Evolutionary conservation across 1,284 basidiomycete species (phyloP).

Genomic region (Cystobasidium sp.): DNA sequence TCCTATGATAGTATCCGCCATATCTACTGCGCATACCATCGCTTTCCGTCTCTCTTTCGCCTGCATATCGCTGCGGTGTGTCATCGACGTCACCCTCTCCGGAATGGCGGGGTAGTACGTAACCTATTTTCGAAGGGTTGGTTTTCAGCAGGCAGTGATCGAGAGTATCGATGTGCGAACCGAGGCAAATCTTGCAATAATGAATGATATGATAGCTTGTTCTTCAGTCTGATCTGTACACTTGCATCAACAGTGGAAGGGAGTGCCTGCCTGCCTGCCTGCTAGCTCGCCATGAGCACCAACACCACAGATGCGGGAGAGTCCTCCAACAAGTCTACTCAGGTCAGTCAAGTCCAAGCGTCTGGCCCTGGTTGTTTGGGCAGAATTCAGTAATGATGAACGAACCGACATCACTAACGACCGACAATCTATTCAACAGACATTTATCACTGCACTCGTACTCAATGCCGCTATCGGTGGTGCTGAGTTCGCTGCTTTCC

Average conservation of each 20-base stretch:
- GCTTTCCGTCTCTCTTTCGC: neutral
- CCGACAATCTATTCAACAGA: slow-evolving; percentile 29
- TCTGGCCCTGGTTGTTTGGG: neutral
- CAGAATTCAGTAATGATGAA: neutral
- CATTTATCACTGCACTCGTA: slow-evolving; percentile 52
- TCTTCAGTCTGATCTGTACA: too few relatives aligned
- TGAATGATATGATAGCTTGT: too few relatives aligned
- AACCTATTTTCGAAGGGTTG: too few relatives aligned
- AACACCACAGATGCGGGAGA: slow-evolving; percentile 5
- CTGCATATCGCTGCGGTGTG: neutral
- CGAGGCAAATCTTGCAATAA: too few relatives aligned
- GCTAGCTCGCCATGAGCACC: slow-evolving; percentile 16
- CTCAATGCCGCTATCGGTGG: slow-evolving; percentile 54
- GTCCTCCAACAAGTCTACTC: slow-evolving; percentile 22
- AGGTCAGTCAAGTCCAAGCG: neutral
- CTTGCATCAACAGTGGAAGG: neutral
- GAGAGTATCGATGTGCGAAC: too few relatives aligned
- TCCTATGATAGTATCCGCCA: too few relatives aligned
- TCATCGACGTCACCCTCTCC: slow-evolving; percentile 10
- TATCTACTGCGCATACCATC: neutral
- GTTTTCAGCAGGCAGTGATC: too few relatives aligned
- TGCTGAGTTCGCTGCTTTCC: slow-evolving; percentile 55
- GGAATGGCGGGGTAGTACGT: neutral
- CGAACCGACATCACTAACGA: slow-evolving; percentile 13
- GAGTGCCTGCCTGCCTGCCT: too few relatives aligned